Evolutionary conservation across 2,329 filamentous ascomycete genomes (phyloP).

Genomic region (Purpureocillium takamizusanense): DNA sequence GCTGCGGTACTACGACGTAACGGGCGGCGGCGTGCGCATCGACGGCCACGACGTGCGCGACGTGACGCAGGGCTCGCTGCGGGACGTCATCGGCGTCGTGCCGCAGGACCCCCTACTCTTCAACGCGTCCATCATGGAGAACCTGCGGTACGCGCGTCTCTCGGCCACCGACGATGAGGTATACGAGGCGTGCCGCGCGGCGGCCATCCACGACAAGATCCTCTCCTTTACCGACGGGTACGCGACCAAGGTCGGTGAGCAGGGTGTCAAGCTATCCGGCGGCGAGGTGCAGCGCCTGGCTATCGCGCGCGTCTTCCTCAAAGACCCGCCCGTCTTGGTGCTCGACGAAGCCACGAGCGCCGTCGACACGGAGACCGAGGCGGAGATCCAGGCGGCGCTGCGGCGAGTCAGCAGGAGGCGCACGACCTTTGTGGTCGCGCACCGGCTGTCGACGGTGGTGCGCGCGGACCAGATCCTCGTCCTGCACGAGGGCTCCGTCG

Average conservation of each 20-base stretch:
- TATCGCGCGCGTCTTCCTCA: constrained; percentile 29
- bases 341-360: constrained; percentile 44
- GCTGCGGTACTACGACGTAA: constrained; percentile 51
- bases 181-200: constrained; percentile 49
- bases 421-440: constrained; percentile 45
- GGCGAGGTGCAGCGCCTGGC: constrained; percentile 41
- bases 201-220: constrained; percentile 58
- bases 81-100: constrained; percentile 52
- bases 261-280: constrained; percentile 38
- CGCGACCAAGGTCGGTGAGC: constrained; percentile 36
- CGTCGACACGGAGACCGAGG: constrained; percentile 35
- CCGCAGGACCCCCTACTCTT: constrained; percentile 58
- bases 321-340: constrained; percentile 17
- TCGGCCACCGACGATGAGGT: constrained; percentile 54
- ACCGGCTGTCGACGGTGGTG: constrained; percentile 31
- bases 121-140: constrained; percentile 55
- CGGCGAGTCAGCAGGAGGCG: constrained; percentile 33
- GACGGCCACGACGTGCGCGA: constrained; percentile 52
- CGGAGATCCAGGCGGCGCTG: constrained; percentile 36
- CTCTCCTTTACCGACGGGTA: constrained; percentile 45
- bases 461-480: constrained; percentile 44
- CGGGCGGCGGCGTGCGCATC: constrained; percentile 36
- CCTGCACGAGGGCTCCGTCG: constrained; percentile 40
- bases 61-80: constrained; percentile 47
- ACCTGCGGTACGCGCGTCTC: constrained; percentile 53